These are phyloP conservation scores for Beauveria rudraprayagi DNA, from an alignment of 2,329 filamentous ascomycete genomes.

Conservation along the genomic window DNA sequence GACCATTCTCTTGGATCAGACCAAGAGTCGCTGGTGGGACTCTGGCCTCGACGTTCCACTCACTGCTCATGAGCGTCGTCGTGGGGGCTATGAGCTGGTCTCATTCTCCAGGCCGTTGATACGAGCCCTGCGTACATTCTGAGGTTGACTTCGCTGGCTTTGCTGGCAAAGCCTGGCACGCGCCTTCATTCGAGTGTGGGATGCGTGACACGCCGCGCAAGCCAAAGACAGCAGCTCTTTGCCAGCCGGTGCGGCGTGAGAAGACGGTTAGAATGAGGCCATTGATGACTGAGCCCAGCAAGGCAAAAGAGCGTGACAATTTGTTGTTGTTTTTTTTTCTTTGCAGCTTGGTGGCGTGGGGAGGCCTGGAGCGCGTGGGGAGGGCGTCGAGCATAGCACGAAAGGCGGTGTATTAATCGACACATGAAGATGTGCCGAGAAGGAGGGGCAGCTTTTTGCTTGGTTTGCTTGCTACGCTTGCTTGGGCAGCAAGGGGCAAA, in stretches of 20 bases:
- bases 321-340: background rate
- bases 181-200: background rate
- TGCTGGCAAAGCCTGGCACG: background rate
- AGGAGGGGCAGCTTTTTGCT: background rate
- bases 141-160: background rate
- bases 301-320: background rate
- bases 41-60: conserved; percentile 5
- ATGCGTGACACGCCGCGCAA: background rate
- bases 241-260: background rate
- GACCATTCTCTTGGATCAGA: conserved; percentile 12
- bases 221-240: background rate
- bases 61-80: conserved; percentile 2
- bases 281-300: background rate
- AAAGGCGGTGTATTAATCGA: conserved; percentile 6
- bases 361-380: conserved; percentile 3
- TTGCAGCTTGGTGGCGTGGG: background rate
- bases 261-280: background rate
- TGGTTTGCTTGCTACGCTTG: background rate
- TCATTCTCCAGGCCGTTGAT: conserved; percentile 9
- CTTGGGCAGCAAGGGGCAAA: conserved; percentile 6
- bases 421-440: conserved; percentile 10
- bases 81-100: conserved; percentile 9
- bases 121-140: conserved; percentile 1
- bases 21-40: conserved; percentile 7
- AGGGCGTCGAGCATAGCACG: background rate